Base-by-base conservation (phyloP, 1,139 yeast genomes). In the Kurtzmaniella quercitrusa region DNA sequence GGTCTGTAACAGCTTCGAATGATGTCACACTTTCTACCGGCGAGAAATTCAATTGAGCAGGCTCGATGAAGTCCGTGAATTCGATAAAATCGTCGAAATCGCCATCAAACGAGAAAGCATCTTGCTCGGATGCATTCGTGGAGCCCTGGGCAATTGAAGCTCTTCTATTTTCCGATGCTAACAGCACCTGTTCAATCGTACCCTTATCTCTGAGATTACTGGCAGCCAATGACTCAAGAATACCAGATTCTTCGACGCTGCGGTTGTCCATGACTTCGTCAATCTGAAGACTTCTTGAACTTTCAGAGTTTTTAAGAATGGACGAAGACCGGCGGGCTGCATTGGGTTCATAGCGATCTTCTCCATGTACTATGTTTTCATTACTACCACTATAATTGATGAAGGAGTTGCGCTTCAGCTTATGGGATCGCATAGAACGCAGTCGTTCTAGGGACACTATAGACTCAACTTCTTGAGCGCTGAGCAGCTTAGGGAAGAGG, bases 381-480 rank as follows among this genome's bases (percentile, higher is more conserved):
- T 71, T 74, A 33, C 70, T 67, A 2, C 82, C 82, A 49, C 74
- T 70, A 43, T 75, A 68, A 41, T 73, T 74, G 5, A 69, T 62
- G 49, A 68, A 68, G 37, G 79, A 74, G 45, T 66, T 63, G 37
- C 79, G 55, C 54, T 73, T 70, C 36, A 51, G 49, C 53, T 53
- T 68, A 10, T 73, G 62, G 1, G 84, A 79, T 50, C 65, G 69
- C 62, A 79, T 66, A 2, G 90, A 82, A 50, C 88, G 68, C 15
- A 85, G 77, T 49, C 91, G 72, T 58, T 85, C 95, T 40, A 85
- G 57, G 4, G 88, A 78, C 1, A 83, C 83, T 48, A 85, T 85
- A 41, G 86, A 81, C 52, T 83, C 88, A 14, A 85, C 87, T 58
- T 85, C 95, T 44, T 75, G 80, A 0, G 77, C 70, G 49, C 75